These are phyloP conservation scores for Scenedesmus sp. DNA, from an alignment of 163 green algal species.

Conservation along the genomic window DNA sequence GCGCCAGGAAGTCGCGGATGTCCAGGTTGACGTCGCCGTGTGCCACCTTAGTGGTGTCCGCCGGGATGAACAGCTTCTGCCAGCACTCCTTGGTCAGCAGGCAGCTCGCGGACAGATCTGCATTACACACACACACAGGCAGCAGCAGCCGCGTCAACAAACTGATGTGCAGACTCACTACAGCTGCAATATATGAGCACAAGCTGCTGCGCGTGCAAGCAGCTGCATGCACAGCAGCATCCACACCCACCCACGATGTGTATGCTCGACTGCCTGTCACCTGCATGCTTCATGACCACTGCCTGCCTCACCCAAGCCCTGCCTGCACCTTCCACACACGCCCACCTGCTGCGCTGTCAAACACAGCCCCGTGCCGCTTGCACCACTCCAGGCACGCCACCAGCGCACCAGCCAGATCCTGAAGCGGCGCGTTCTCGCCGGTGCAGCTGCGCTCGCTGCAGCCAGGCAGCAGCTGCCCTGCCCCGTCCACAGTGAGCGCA, in stretches of 20 bases:
- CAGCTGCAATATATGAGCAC: background rate
- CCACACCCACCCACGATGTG: background rate
- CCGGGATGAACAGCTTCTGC: conserved; percentile 68
- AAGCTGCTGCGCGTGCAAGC: background rate
- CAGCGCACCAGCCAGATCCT: conserved; percentile 47
- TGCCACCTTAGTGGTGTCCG: conserved; percentile 82
- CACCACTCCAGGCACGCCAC: conserved; percentile 83
- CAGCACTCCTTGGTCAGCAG: conserved; percentile 42
- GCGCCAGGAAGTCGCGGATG: conserved; percentile 88
- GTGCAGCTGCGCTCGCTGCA: conserved; percentile 62
- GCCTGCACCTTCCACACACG: background rate
- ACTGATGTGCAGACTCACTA: too few relatives aligned
- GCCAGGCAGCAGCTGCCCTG: conserved; percentile 66
- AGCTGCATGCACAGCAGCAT: background rate
- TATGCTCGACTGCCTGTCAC: background rate
- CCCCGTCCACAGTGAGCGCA: conserved; percentile 37
- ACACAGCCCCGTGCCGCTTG: conserved; percentile 77
- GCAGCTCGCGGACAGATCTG: background rate
- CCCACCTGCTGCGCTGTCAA: conserved; percentile 66
- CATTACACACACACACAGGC: conserved; percentile 9
- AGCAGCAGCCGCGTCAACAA: background rate
- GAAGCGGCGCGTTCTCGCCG: conserved; percentile 49
- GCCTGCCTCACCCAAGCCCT: too few relatives aligned
- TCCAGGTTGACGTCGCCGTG: conserved; percentile 93
- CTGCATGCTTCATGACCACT: background rate